Evolutionary conservation across 495 filamentous ascomycete species (phyloP).

Genomic region (Lasiosphaeria ovina): DNA sequence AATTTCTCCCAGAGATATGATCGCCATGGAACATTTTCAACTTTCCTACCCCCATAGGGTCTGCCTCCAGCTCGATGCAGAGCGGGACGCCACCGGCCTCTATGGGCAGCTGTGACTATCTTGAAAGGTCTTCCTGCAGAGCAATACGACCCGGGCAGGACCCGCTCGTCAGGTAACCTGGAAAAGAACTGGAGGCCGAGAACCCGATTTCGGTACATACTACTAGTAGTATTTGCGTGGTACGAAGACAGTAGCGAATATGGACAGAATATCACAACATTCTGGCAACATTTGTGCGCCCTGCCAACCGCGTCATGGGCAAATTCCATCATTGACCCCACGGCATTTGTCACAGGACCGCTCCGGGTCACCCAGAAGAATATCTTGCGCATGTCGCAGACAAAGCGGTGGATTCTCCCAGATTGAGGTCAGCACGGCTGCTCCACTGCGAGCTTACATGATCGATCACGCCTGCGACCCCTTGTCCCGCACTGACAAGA

Average conservation of each 20-base stretch:
- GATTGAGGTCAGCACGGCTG: conserved; percentile 10
- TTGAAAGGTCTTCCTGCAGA: too few relatives aligned
- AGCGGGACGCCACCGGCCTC: too few relatives aligned
- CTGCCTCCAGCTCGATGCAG: too few relatives aligned
- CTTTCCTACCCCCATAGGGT: too few relatives aligned
- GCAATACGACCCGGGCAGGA: too few relatives aligned
- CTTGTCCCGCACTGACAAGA: conserved; percentile 12
- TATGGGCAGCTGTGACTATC: too few relatives aligned
- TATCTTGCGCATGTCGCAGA: conserved; percentile 2
- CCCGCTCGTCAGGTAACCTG: not conserved
- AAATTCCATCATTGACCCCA: conserved; percentile 23
- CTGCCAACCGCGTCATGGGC: conserved; percentile 7
- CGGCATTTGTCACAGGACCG: conserved; percentile 19
- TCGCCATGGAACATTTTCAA: too few relatives aligned
- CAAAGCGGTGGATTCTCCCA: conserved; percentile 10
- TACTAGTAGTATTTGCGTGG: not conserved
- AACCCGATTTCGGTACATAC: not conserved
- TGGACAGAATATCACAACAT: conserved; percentile 32
- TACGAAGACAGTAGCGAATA: conserved; percentile 13
- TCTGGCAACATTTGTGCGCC: conserved; percentile 27
- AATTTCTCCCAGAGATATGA: too few relatives aligned
- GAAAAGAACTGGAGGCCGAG: not conserved
- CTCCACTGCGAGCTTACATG: conserved; percentile 3
- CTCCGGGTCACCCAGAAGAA: not conserved
- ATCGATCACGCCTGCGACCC: conserved; percentile 10